Conservation (phyloP, 306 rosid species). For the Clitoria ternatea region DNA sequence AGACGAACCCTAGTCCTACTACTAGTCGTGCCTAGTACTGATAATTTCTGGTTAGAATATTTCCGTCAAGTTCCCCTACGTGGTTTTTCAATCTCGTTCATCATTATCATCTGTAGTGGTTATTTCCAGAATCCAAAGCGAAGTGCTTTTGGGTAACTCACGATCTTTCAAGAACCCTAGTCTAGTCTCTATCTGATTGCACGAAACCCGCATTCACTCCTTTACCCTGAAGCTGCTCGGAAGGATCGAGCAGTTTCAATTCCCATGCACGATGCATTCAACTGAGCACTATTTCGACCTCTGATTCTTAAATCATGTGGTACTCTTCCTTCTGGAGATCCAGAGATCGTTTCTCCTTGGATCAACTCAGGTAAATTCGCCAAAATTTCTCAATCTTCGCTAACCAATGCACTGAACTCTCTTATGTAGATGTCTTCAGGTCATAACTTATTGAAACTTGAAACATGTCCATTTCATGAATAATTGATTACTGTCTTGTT, state of each 20-base stretch:
- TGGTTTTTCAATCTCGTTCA: not conserved
- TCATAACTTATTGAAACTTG: not conserved
- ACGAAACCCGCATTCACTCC: not conserved
- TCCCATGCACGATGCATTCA: slow-evolving; percentile 26
- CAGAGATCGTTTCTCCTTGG: slow-evolving; percentile 83
- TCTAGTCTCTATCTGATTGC: slow-evolving; percentile 15
- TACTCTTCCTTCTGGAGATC: slow-evolving; percentile 77
- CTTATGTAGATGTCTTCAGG: not conserved
- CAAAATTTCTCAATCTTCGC: not conserved
- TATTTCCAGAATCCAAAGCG: not conserved
- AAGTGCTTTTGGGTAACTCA: not conserved
- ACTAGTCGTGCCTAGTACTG: too few relatives aligned
- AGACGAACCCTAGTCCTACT: too few relatives aligned
- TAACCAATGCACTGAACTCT: not conserved
- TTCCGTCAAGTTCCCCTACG: not conserved
- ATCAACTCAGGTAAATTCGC: slow-evolving; percentile 68
- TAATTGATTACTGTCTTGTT: not conserved
- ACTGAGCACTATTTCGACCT: slow-evolving; percentile 26
- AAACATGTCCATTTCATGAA: not conserved
- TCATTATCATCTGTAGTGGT: not conserved
- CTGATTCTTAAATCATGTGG: slow-evolving; percentile 79
- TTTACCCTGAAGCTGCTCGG: slow-evolving; percentile 36
- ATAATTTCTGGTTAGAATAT: too few relatives aligned
- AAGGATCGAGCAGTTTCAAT: slow-evolving; percentile 37
- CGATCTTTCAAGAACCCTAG: slow-evolving; percentile 28